Base-by-base conservation (phyloP, 441 rosid species). In the California macrophylla region DNA sequence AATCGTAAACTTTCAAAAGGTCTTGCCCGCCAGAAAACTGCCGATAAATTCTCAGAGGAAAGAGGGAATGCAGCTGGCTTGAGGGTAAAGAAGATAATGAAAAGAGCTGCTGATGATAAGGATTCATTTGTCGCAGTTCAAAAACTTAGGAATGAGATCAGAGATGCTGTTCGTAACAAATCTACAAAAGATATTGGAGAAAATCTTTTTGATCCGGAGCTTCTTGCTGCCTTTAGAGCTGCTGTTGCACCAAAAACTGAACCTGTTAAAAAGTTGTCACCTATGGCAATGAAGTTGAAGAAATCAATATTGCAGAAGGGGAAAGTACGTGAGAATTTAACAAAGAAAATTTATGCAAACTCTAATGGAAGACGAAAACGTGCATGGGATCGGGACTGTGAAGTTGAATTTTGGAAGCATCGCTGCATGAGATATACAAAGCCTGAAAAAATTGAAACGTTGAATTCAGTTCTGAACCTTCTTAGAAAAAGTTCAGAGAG, bases 351-450 rank as follows among this genome's bases (percentile, higher is more conserved):
- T 60, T 95, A 95, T 80, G 93, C 86, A 63, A 84, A 85, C 79
- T 77, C 90, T 67, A 95, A 86, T 78, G 99, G 99, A 73, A 89
- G 82, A 80, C 80, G 98, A 74, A 91, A 69, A 79, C 94, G 86
- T 72, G 96, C 92, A 63, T 95, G 99, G 99, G 93, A 86, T 71
- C 82, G 99, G 56, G 97, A 92, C 73, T 95, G 98, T 82, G 99
- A 87, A 75, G 96, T 95, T 69, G 99, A 95, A 76, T 95, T 95
- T 82, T 95, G 99, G 99, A 95, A 92, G 89, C 81, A 95, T 78
- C 96, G 99, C 36, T 90, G 98, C 85, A 77, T 71, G 78, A 85
- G 81, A 81, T 72, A 86, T 68, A 75, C 87, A 68, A 90, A 88
- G 76, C 96, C 96, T 66, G 99, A 95, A 81, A 92, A 95, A 76